Base-by-base conservation (phyloP, 805 yeast genomes). In the Ogataea pini region DNA sequence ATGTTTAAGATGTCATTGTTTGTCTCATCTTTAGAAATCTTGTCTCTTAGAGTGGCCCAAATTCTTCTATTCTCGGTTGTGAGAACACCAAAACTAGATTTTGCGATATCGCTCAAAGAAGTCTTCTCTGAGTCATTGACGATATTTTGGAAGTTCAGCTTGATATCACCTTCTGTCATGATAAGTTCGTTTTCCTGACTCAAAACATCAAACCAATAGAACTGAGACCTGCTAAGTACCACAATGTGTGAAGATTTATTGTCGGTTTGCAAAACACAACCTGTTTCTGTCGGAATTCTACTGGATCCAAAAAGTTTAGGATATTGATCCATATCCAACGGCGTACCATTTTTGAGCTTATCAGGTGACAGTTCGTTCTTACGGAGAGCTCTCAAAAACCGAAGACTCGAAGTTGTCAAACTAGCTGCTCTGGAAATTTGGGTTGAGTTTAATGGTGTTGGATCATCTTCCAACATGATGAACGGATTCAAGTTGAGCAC, bases 201-300 rank as follows among this genome's bases (percentile, higher is more conserved):
- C 58, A 90, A 71, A 1, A 90, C 97, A 63, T 90, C 96, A 64
- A 90, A 90, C 96, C 97, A 90, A 69, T 90, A 90, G 66, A 89
- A 88, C 67, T 90, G 96, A 2, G 96, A 86, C 60, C 86, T 83
- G 52, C 89, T 83, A 64, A 89, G 70, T 13, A 90, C 91, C 8
- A 89, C 84, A 31, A 90, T 81, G 65, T 90, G 97, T 59, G 82
- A 86, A 1, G 94, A 82, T 8, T 81, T 72, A 7, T 75, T 63
- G 65, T 88, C 96, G 1, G 88, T 79, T 67, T 89, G 96, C 83
- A 90, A 82, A 47, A 86, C 80, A 66, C 97, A 90, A 3, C 96
- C 95, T 2, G 79, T 75, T 18, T 77, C 75, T 1, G 94, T 85
- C 40, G 97, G 96, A 52, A 90, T 85, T 63, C 97, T 75, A 2